These are phyloP conservation scores for Pilasporangium apinafurcum DNA, from an alignment of 352 stramenopile genomes.

Conservation along the genomic window DNA sequence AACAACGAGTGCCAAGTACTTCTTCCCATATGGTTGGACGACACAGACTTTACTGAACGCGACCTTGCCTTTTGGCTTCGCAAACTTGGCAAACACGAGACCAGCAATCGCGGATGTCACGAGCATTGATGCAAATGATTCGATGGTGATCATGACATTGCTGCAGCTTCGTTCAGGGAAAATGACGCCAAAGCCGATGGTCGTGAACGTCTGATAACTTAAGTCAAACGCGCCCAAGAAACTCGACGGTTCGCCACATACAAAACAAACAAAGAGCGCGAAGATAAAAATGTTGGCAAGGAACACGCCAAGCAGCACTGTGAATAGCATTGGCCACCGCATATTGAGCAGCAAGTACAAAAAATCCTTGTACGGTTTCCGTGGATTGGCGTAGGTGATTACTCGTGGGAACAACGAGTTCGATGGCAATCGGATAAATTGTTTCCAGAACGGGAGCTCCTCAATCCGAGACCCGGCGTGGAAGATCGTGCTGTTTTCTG, in stretches of 20 bases:
- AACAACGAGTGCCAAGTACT: conserved; percentile 68
- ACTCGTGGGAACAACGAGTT: conserved; percentile 73
- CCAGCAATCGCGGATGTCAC: conserved; percentile 70
- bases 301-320: conserved; percentile 54
- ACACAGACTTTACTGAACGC: conserved; percentile 78
- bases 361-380: conserved; percentile 76
- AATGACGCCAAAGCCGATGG: conserved; percentile 76
- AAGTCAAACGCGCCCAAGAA: conserved; percentile 66
- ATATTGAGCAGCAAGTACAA: conserved; percentile 81
- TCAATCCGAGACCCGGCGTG: conserved; percentile 58
- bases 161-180: conserved; percentile 59
- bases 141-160: conserved; percentile 65
- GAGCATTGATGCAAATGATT: conserved; percentile 81
- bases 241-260: conserved; percentile 43
- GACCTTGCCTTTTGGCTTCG: conserved; percentile 69
- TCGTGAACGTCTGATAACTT: conserved; percentile 84
- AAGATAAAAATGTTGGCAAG: conserved; percentile 63
- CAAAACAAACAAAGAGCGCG: conserved; percentile 27
- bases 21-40: conserved; percentile 67
- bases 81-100: conserved; percentile 83
- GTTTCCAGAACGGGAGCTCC: conserved; percentile 59
- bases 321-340: conserved; percentile 67
- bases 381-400: conserved; percentile 50
- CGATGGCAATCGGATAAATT: conserved; percentile 56
- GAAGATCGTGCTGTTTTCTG: conserved; percentile 42